These are phyloP conservation scores for Malus hybrid DNA, from an alignment of 331 rosid species.

Conservation along the genomic window DNA sequence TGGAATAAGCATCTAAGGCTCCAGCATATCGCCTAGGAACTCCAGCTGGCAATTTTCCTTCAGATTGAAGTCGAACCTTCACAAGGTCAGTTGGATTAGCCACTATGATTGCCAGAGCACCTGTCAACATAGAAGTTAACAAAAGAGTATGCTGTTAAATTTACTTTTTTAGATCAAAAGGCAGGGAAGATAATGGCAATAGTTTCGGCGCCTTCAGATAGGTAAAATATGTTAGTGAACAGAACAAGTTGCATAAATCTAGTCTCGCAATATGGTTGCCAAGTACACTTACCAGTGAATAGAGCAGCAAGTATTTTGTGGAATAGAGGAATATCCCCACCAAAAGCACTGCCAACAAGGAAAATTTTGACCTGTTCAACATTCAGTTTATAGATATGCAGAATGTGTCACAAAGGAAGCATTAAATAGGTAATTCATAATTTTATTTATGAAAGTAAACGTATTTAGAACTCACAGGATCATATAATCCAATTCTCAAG, in stretches of 20 bases:
- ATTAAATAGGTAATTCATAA: background rate
- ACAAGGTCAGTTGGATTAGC: slow-evolving; percentile 98
- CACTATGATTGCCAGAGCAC: slow-evolving; percentile 79
- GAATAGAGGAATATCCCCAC: slow-evolving; percentile 69
- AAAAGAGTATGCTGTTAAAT: slow-evolving; percentile 1
- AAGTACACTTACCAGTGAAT: slow-evolving; percentile 64
- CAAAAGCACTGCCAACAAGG: slow-evolving; percentile 79
- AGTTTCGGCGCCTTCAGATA: background rate
- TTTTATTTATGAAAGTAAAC: slow-evolving; percentile 15
- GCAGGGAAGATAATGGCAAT: background rate
- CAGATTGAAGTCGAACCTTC: slow-evolving; percentile 92
- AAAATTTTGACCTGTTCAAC: slow-evolving; percentile 70
- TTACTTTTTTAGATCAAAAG: background rate
- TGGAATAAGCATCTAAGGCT: slow-evolving; percentile 72
- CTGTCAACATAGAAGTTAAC: slow-evolving; percentile 24
- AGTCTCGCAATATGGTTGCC: background rate
- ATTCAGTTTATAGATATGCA: slow-evolving; percentile 32
- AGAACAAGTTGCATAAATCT: slow-evolving; percentile 2
- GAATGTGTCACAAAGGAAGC: slow-evolving; percentile 22
- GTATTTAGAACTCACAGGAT: slow-evolving; percentile 71
- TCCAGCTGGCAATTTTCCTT: slow-evolving; percentile 80
- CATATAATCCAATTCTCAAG: slow-evolving; percentile 89
- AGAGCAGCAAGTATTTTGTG: slow-evolving; percentile 87
- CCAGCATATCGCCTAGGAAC: slow-evolving; percentile 90
- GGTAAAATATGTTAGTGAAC: background rate